Conservation (phyloP, 2,329 filamentous ascomycete species). For the Verticillium klebahnii region DNA sequence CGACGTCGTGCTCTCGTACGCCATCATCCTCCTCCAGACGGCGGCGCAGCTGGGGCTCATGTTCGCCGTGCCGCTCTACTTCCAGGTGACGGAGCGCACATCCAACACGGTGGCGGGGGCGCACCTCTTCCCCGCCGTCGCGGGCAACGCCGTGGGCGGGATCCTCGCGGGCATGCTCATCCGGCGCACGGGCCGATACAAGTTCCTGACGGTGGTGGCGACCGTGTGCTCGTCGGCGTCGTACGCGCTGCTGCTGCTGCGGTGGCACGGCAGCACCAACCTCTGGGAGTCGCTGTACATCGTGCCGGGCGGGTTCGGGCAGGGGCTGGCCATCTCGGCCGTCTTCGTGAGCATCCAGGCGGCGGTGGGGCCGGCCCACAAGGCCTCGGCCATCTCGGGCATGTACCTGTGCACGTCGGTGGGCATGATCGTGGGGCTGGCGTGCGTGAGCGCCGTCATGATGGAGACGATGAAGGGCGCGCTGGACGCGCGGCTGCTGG, state of each 20-base stretch:
- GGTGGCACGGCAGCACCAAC: slow-evolving; percentile 56
- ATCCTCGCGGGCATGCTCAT: slow-evolving; percentile 55
- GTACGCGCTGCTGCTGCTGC: slow-evolving; percentile 47
- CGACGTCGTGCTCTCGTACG: slow-evolving; percentile 47
- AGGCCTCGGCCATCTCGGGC: slow-evolving; percentile 33
- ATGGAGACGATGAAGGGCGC: slow-evolving; percentile 15
- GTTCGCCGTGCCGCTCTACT: slow-evolving; percentile 64
- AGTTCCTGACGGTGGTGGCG: slow-evolving; percentile 44
- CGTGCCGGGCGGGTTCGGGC: slow-evolving; percentile 33
- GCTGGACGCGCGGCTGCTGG: background rate
- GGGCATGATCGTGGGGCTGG: slow-evolving; percentile 30
- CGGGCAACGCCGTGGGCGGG: slow-evolving; percentile 61
- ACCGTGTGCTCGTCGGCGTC: slow-evolving; percentile 42
- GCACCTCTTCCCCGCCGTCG: slow-evolving; percentile 61
- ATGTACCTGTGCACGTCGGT: slow-evolving; percentile 31
- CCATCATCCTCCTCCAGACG: slow-evolving; percentile 46
- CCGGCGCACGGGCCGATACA: slow-evolving; percentile 54
- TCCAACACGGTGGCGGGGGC: slow-evolving; percentile 53
- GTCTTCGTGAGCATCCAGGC: slow-evolving; percentile 37
- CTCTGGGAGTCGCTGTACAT: slow-evolving; percentile 54
- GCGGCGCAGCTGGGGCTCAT: slow-evolving; percentile 49
- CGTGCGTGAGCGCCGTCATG: slow-evolving; percentile 29
- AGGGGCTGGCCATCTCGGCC: slow-evolving; percentile 32
- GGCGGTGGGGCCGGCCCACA: slow-evolving; percentile 27
- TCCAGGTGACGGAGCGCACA: slow-evolving; percentile 55